Evolutionary conservation across 371 early-diverging fungal genomes (phyloP), one percentile per base, ranked within the genome.

Genomic region (Rhizopus arrhizus): DNA sequence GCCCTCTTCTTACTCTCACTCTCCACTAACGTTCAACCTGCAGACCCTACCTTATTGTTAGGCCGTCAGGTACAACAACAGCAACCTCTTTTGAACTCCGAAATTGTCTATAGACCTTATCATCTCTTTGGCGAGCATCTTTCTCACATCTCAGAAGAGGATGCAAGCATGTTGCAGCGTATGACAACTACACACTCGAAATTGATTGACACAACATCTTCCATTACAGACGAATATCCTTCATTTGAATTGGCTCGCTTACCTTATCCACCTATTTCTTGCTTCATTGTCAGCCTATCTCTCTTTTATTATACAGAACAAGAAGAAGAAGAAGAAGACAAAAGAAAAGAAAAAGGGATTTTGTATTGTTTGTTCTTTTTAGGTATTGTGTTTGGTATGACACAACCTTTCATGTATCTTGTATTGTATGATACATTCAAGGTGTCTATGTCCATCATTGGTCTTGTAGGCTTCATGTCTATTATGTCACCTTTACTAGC

Each of bases 111-210:
- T 46, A 70, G 72, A 48, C 78, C 78, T 11, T 77, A 77, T 55
- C 72, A 74, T 51, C 50, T 77, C 9, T 77, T 77, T 57, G 69
- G 67, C 3, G 78, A 77, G 22, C 70, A 68, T 22, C 51, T 77
- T 6, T 77, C 78, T 0, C 74, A 77, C 43, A 77, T 77, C 5
- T 77, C 78, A 5, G 78, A 77, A 62, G 78, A 77, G 57, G 78
- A 77, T 58, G 70, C 68, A n/a, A 70, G 70, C 28, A 62, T 64
- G 64, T 41, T 74, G 34, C 72, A 66, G 32, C 61, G 65, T n/a
- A 65, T 77, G 45, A 46, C 49, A 28, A 62, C 64, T 4, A 56
- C 64, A 29, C 36, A 50, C 50, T 36, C 48, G 22, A 48, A 58
- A 33, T 49, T n/a, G 36, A 28, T 38, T 28, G 22, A 22, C 22